A percentile compares a stretch with the other conserved stretches of the same genome.
These are phyloP conservation scores for Colletotrichum shisoi DNA, from an alignment of 2,329 filamentous ascomycete genomes.

Conservation along the genomic window DNA sequence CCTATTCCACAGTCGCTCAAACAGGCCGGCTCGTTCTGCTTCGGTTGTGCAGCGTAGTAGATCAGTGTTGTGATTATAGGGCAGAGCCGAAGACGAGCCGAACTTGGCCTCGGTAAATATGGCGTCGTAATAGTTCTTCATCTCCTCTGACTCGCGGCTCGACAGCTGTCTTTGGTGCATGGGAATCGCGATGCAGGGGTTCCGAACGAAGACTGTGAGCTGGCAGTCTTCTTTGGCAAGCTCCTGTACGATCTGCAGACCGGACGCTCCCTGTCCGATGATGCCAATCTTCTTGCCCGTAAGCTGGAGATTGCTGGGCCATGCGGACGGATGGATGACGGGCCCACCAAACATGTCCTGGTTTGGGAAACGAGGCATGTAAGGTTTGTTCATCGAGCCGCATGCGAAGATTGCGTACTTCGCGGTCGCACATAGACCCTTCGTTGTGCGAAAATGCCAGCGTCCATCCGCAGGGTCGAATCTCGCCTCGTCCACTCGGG, in stretches of 20 bases:
- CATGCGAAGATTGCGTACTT: conserved; percentile 56
- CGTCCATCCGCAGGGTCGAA: conserved; percentile 49
- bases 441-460: conserved; percentile 56
- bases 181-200: conserved; percentile 65
- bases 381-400: conserved; percentile 55
- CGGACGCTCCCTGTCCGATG: conserved; percentile 14
- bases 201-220: conserved; percentile 62
- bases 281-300: conserved; percentile 20
- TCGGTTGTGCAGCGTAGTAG: conserved; percentile 41
- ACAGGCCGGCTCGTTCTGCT: conserved; percentile 54
- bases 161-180: conserved; percentile 61
- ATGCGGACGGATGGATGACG: conserved; percentile 45
- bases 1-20: conserved; percentile 53
- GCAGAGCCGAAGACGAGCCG: conserved; percentile 10
- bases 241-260: conserved; percentile 22
- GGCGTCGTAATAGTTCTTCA: conserved; percentile 48
- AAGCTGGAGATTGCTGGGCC: conserved; percentile 38
- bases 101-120: conserved; percentile 50
- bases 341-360: conserved; percentile 45
- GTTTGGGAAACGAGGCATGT: conserved; percentile 49
- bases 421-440: conserved; percentile 49
- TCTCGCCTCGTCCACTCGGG: conserved; percentile 51
- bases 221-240: conserved; percentile 47
- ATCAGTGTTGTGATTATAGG: not conserved
- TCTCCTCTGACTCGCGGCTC: conserved; percentile 55